Evolutionary conservation across 495 filamentous ascomycete genomes (phyloP), one percentile per base, ranked within the genome.

Genomic region (Trichodelitschia bisporula): DNA sequence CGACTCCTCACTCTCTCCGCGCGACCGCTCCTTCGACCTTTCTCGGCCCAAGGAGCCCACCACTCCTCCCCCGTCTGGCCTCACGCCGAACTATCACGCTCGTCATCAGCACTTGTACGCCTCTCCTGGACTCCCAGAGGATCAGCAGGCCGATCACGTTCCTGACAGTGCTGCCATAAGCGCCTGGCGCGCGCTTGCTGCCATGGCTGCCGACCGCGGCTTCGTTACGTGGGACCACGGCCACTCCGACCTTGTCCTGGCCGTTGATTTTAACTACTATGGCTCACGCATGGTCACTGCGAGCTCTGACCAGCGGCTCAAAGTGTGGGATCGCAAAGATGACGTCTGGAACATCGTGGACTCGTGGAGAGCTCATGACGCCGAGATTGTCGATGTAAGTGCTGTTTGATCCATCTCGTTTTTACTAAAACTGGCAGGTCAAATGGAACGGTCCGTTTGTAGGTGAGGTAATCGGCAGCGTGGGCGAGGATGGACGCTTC

Each of bases 261-360:
- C 69, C 19, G 60, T 71, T 18, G 64, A 41, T 36, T 51, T 46
- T 48, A 58, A 93, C 54, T 64, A 62, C 41, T 84, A 84, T 46
- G 86, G 86, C 35, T 82, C 73, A 40, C 78, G 83, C 36, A 76
- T 83, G 52, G 77, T 82, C 18, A 83, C 83, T 8, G 78, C 77
- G 18, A 86, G 77, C 20, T 73, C 80, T 2, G 86, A 99, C 51
- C 89, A 92, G 43, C 76, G 73, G 45, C 72, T 99, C 40, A 79
- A 80, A 46, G 75, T 95, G 18, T 95, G 80, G 63, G 79, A 90
- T 46, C 50, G 61, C 25, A 64, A 82, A 36, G 68, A 79, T 39
- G 55, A 68, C 12, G 28, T 38, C 28, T 92, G 79, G 79, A 62
- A 66, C 23, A 51, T 82, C 25, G 71, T 66, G 40, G 86, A 93